phyloP scores from a whole-genome alignment of 2,329 filamentous ascomycete species.

The Pezizomycotina sp. region DNA sequence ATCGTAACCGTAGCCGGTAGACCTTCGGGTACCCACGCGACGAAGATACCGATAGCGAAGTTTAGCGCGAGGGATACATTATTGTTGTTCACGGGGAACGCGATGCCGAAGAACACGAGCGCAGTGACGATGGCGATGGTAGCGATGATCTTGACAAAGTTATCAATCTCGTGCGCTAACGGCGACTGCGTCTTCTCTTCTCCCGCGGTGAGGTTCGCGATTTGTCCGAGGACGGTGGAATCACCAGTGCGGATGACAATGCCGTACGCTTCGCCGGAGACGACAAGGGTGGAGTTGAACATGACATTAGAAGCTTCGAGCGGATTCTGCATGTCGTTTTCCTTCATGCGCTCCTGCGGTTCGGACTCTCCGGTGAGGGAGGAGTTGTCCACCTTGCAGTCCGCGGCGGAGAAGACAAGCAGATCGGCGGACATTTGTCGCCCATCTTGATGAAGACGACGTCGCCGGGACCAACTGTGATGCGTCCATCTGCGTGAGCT shows the following conservation, averaged over 20 bases:
- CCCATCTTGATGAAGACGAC: conserved; percentile 83
- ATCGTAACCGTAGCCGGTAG: conserved; percentile 85
- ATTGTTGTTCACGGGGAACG: conserved; percentile 70
- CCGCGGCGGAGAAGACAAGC: conserved; percentile 65
- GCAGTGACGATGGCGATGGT: conserved; percentile 67
- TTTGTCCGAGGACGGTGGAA: conserved; percentile 77
- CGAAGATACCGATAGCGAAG: conserved; percentile 76
- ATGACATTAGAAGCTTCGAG: conserved; percentile 1
- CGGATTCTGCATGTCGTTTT: conserved; percentile 44
- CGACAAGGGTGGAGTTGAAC: conserved; percentile 73
- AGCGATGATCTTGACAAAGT: conserved; percentile 67
- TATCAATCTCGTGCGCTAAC: conserved; percentile 66
- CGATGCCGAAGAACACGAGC: conserved; percentile 68
- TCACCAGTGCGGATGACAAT: conserved; percentile 73
- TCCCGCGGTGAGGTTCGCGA: conserved; percentile 59
- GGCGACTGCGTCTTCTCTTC: conserved; percentile 26
- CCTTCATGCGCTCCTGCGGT: conserved; percentile 72
- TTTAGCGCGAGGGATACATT: conserved; percentile 59
- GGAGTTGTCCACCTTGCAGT: conserved; percentile 82
- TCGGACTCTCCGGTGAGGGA: conserved; percentile 84
- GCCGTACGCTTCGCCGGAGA: conserved; percentile 74
- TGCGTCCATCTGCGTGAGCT: conserved; percentile 62
- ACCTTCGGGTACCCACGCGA: conserved; percentile 84
- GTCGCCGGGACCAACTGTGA: conserved; percentile 73
- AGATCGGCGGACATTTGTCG: conserved; percentile 80